Evolutionary conservation across 805 yeast genomes (phyloP).

Genomic region (Maudiozyma turicensis): DNA sequence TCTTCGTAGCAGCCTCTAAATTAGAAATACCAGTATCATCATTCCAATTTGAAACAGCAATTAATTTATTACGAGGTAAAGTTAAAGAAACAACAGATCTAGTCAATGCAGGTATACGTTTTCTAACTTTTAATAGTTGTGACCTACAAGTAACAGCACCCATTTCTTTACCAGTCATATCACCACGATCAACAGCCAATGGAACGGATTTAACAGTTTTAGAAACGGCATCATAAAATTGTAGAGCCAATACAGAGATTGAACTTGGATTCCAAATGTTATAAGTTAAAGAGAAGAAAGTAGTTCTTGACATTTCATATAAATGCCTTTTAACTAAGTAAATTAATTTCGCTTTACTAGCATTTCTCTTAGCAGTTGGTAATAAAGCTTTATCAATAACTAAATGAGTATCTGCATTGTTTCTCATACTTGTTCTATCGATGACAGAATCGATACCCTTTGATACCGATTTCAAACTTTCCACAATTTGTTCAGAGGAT

Average conservation of each 20-base stretch:
- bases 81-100: constrained; percentile 10
- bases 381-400: neutral
- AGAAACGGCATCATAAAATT: constrained; percentile 7
- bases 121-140: constrained; percentile 5
- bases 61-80: constrained; percentile 2
- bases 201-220: constrained; percentile 7
- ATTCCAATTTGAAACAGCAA: neutral
- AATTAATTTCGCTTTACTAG: neutral
- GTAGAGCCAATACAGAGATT: constrained; percentile 7
- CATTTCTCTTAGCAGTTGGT: neutral
- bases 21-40: too few relatives aligned
- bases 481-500: constrained; percentile 1
- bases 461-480: constrained; percentile 1
- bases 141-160: constrained; percentile 3
- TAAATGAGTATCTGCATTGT: constrained; percentile 8
- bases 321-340: constrained; percentile 5
- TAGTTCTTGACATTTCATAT: constrained; percentile 6
- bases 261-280: constrained; percentile 3
- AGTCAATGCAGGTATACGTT: constrained; percentile 4
- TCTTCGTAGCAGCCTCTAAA: neutral
- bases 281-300: constrained; percentile 8
- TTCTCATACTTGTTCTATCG: constrained; percentile 8
- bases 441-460: constrained; percentile 7
- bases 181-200: constrained; percentile 1
- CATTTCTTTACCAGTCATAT: neutral